Evolutionary conservation across 1,284 basidiomycete species (phyloP).

Genomic region (Pseudozyma flocculosa): DNA sequence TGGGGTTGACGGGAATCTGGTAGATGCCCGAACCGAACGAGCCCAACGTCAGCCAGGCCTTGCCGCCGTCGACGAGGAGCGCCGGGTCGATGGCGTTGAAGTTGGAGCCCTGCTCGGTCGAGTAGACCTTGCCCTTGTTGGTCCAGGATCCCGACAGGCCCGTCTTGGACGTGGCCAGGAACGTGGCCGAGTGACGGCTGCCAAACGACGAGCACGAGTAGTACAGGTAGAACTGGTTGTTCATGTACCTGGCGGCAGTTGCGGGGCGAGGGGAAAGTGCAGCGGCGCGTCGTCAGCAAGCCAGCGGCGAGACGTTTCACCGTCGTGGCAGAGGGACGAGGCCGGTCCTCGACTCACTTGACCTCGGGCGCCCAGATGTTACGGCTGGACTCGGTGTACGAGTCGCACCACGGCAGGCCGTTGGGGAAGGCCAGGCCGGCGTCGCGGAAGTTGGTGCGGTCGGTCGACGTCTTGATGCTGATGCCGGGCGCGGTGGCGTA

Average conservation of each 20-base stretch:
- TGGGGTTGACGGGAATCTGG: slow-evolving; percentile 46
- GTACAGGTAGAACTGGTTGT: slow-evolving; percentile 61
- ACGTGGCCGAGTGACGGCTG: slow-evolving; percentile 44
- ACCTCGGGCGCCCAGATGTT: slow-evolving; percentile 3
- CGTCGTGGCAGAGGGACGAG: too few species aligned
- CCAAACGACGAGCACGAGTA: slow-evolving; percentile 56
- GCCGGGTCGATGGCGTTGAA: slow-evolving; percentile 67
- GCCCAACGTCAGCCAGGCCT: slow-evolving; percentile 38
- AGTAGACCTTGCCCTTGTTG: slow-evolving; percentile 64
- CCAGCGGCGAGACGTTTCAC: too few species aligned
- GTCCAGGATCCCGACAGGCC: slow-evolving; percentile 61
- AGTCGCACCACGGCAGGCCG: slow-evolving; percentile 2
- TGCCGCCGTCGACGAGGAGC: slow-evolving; percentile 13
- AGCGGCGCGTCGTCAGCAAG: too few species aligned
- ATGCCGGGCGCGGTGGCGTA: slow-evolving; percentile 4
- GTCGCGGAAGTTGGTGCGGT: not conserved
- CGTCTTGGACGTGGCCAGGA: slow-evolving; percentile 56
- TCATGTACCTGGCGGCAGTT: slow-evolving; percentile 54
- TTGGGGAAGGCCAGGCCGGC: not conserved
- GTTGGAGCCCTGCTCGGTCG: slow-evolving; percentile 59
- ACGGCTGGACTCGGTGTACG: not conserved
- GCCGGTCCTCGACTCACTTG: not conserved
- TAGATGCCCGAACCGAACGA: slow-evolving; percentile 37
- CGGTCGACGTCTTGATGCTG: slow-evolving; percentile 1
- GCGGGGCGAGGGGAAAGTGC: too few species aligned